Base-by-base conservation (phyloP, 2,329 filamentous ascomycete genomes). In the Stagonosporopsis tanaceti region DNA sequence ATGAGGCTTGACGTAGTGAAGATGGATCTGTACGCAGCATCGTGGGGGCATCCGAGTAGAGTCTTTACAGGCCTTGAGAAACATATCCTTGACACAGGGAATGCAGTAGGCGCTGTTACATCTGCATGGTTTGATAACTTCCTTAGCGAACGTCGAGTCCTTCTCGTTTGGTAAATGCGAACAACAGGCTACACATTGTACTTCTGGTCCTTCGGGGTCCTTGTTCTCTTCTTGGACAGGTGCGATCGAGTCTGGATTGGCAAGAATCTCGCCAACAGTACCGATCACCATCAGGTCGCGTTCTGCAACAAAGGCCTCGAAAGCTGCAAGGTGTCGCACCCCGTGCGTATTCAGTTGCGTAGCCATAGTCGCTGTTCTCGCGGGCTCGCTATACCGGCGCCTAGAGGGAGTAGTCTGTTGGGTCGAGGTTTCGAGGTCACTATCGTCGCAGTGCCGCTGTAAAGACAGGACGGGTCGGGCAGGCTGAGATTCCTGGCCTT, bases 1-100 rank as follows among this genome's bases (percentile, higher is more conserved):
- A 42, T 74, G 64, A 1, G 70, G 67, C 5, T 70, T 66, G 4
- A 75, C 75, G 27, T 77, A 63, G 24, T 79, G 76, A n/a, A 81
- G 66, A 42, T 79, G 79, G 9, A 84, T 72, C 7, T 77, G 67
- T 4, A 45, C 63, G 59, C 80, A 82, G 66, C 82, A 84, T 25
- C 73, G 71, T 3, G 80, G 78, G 2, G 80, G 80, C 80, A 82
- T 82, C 25, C 70, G 66, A 0, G 71, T 63, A 37, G 71, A 66
- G 51, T 81, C 73, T 32, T 68, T 72, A 53, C 72, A 77, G 14
- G 79, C 78, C 6, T 69, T 61, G 0, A 76, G 59, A 63, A 82
- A 82, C 74, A 80, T 77, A 4, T 61, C 53, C 45, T 68, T 75
- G 14, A 81, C 58, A 51, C 80, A 82, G 4, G 59, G 34, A 12